A percentile compares a stretch with the other conserved stretches of the same genome.
These are phyloP conservation scores for Pistacia vera DNA, from an alignment of 345 rosid genomes.

Conservation along the genomic window DNA sequence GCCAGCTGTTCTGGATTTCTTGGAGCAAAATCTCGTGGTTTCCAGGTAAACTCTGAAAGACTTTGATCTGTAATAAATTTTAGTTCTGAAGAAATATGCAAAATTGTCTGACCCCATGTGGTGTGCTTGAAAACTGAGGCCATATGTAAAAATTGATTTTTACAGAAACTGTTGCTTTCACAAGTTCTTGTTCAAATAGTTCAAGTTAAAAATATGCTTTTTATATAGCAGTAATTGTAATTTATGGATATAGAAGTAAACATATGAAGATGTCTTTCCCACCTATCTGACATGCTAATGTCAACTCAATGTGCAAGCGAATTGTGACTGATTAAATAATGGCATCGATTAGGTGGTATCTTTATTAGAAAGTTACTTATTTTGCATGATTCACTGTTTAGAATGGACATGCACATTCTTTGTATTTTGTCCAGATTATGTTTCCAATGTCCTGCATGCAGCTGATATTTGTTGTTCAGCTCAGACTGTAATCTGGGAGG, in stretches of 20 bases:
- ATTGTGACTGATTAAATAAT: not conserved
- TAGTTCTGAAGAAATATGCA: conserved; percentile 3
- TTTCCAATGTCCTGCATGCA: not conserved
- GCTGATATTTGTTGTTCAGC: not conserved
- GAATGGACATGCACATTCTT: not conserved
- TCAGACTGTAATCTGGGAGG: not conserved
- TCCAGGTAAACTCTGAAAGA: conserved; percentile 59
- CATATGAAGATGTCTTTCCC: not conserved
- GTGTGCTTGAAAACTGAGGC: not conserved
- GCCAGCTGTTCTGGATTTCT: conserved; percentile 86
- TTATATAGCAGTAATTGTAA: not conserved
- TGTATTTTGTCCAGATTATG: not conserved
- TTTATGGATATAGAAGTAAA: not conserved
- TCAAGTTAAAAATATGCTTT: not conserved
- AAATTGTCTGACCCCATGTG: not conserved
- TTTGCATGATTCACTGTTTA: not conserved
- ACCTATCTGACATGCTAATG: not conserved
- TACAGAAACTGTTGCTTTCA: not conserved
- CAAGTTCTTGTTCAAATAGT: not conserved
- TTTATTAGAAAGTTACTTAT: not conserved
- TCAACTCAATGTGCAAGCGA: not conserved
- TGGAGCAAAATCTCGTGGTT: conserved; percentile 98
- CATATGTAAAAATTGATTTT: not conserved
- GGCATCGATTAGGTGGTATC: not conserved
- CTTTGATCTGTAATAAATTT: conserved; percentile 5